phyloP scores from a whole-genome alignment of 2,329 filamentous ascomycete genomes.

The Cladosporium sp. region DNA sequence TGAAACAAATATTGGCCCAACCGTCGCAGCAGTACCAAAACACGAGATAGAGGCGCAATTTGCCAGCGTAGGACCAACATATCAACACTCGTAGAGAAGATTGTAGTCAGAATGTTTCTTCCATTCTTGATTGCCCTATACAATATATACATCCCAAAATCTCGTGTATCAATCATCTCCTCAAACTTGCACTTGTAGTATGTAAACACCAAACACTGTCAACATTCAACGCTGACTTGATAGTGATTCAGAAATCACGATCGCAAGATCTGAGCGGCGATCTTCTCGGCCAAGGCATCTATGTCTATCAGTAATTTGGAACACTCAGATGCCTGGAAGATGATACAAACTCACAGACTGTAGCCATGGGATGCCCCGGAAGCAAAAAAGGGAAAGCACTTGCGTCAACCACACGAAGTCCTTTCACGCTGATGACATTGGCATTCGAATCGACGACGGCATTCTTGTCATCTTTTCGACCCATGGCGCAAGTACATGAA shows the following conservation, averaged over 20 bases:
- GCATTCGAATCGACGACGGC: conserved; percentile 27
- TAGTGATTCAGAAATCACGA: background rate
- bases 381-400: conserved; percentile 26
- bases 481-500: conserved; percentile 24
- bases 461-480: conserved; percentile 21
- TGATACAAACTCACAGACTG: background rate
- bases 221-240: background rate
- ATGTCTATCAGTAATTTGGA: background rate
- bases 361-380: conserved; percentile 26
- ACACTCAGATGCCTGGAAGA: background rate
- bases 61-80: background rate
- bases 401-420: conserved; percentile 29
- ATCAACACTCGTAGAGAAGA: background rate
- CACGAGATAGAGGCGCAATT: background rate
- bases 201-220: background rate
- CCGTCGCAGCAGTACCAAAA: background rate
- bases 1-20: background rate
- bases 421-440: conserved; percentile 25
- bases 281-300: background rate
- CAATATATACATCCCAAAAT: background rate
- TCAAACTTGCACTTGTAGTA: background rate
- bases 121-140: background rate
- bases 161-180: background rate
- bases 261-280: background rate
- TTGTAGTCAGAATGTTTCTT: background rate